Evolutionary conservation across 306 rosid genomes (phyloP), one percentile per base, ranked within the genome.

Genomic region (Cucumis melo): DNA sequence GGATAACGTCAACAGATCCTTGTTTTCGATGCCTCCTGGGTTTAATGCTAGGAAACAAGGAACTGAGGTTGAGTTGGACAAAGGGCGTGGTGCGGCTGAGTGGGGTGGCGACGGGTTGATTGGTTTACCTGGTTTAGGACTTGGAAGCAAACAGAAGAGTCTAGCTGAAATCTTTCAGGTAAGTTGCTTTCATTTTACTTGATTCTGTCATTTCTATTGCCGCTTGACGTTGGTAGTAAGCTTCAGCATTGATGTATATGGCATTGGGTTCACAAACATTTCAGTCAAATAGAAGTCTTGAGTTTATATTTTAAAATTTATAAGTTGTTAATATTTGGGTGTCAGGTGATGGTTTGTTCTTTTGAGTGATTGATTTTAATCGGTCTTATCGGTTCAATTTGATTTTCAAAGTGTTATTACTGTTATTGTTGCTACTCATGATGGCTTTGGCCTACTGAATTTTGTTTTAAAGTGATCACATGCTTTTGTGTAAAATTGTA

Each of bases 151-250:
- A 83, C 97, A 89, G 36, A 93, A 88, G 80, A 93, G 97, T 80
- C 84, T 91, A 78, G 97, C 96, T 17, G 96, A 94, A 79, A 90
- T 90, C 78, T 91, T 94, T 77, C 97, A 94, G 99, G 99, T 94
- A 80, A 79, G 75, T 78, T 80, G 32, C 73, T 78, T 74, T 74
- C 56, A 78, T 19, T 10, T 66, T 73, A 14, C 39, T 51, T 7
- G 14, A 23, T 70, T 70, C 14, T 23, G 9, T 3, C 36, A 32
- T 32, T 32, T 32, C 36, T 32, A 4, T 32, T 32, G 0, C 36
- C 3, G 36, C 36, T 32, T 32, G 5, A 32, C 5, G 36, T 1
- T 44, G 23, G 39, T 70, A 11, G 21, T 44, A 5, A 14, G 27
- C 23, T 67, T 70, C 20, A 70, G 20, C 75, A 44, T 70, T 70